These are phyloP conservation scores for Talaromyces sp. DNA, from an alignment of 2,329 filamentous ascomycete genomes.

Conservation along the genomic window DNA sequence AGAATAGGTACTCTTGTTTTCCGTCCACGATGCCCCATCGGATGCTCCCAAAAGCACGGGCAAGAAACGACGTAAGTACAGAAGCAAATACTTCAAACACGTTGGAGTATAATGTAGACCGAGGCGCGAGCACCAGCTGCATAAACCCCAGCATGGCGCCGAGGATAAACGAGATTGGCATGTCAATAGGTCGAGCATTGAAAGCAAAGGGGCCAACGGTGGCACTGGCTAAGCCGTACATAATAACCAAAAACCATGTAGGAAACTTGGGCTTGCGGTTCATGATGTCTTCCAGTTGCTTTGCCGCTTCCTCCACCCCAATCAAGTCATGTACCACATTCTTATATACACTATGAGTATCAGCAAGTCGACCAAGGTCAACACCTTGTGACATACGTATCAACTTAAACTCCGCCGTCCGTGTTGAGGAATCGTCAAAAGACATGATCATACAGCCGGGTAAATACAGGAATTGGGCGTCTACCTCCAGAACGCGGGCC, in stretches of 20 bases:
- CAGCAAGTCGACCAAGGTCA: slow-evolving; percentile 35
- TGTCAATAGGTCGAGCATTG: slow-evolving; percentile 66
- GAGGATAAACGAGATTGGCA: slow-evolving; percentile 69
- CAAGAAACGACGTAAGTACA: slow-evolving; percentile 61
- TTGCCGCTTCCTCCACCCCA: slow-evolving; percentile 36
- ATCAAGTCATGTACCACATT: slow-evolving; percentile 40
- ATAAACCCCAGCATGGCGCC: slow-evolving; percentile 67
- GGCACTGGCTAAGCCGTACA: slow-evolving; percentile 70
- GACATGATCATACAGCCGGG: slow-evolving; percentile 88
- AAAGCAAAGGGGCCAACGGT: slow-evolving; percentile 75
- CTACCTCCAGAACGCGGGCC: slow-evolving; percentile 75
- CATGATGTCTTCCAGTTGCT: slow-evolving; percentile 48
- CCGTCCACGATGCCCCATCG: slow-evolving; percentile 30
- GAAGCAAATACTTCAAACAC: slow-evolving; percentile 60
- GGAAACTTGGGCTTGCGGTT: slow-evolving; percentile 50
- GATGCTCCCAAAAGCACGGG: slow-evolving; percentile 62
- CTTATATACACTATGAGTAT: slow-evolving; percentile 41
- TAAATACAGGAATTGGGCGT: slow-evolving; percentile 82
- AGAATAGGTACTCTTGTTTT: slow-evolving; percentile 47
- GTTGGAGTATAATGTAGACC: slow-evolving; percentile 62
- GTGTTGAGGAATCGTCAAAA: slow-evolving; percentile 54
- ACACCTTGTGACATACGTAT: slow-evolving; percentile 35
- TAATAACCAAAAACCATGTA: slow-evolving; percentile 50
- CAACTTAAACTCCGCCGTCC: slow-evolving; percentile 40
- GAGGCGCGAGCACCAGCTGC: slow-evolving; percentile 67